Conservation (phyloP, 306 rosid genomes). For the Erythrophleum fordii region DNA sequence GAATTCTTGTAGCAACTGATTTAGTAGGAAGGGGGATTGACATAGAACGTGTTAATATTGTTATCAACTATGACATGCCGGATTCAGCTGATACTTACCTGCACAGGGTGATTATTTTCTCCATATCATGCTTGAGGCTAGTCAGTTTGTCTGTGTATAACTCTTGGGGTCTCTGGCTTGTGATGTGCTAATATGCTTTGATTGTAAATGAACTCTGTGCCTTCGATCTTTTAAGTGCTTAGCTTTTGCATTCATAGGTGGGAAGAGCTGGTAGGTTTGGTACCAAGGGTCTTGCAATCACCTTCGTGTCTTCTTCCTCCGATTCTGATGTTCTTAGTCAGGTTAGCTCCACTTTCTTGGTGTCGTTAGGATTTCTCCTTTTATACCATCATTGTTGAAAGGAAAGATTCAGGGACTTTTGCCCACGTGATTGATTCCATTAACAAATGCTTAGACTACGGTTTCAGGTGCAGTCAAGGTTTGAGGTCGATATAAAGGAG, state of each 20-base stretch:
- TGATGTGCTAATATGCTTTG: constrained; percentile 1
- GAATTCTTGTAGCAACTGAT: constrained; percentile 86
- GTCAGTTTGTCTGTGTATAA: not conserved
- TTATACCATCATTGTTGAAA: not conserved
- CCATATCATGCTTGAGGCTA: not conserved
- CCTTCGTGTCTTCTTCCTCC: constrained; percentile 83
- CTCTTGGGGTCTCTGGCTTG: not conserved
- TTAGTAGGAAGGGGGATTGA: constrained; percentile 88
- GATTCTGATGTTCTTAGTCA: constrained; percentile 81
- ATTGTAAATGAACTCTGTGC: not conserved
- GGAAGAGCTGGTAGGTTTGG: constrained; percentile 99
- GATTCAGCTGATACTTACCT: constrained; percentile 75
- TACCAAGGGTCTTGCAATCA: constrained; percentile 96
- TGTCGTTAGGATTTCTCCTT: not conserved
- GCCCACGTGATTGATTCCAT: constrained; percentile 4
- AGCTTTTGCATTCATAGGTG: constrained; percentile 54
- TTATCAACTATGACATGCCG: constrained; percentile 84
- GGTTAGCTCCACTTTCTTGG: constrained; percentile 31
- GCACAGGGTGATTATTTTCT: constrained; percentile 62
- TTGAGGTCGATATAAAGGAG: constrained; percentile 96
- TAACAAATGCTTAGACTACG: constrained; percentile 49
- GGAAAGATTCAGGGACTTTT: not conserved
- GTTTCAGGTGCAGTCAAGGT: constrained; percentile 92
- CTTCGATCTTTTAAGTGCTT: not conserved
- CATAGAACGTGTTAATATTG: constrained; percentile 85